Evolutionary conservation across 768 basidiomycete species (phyloP).

Genomic region (Dioszegia hungarica): DNA sequence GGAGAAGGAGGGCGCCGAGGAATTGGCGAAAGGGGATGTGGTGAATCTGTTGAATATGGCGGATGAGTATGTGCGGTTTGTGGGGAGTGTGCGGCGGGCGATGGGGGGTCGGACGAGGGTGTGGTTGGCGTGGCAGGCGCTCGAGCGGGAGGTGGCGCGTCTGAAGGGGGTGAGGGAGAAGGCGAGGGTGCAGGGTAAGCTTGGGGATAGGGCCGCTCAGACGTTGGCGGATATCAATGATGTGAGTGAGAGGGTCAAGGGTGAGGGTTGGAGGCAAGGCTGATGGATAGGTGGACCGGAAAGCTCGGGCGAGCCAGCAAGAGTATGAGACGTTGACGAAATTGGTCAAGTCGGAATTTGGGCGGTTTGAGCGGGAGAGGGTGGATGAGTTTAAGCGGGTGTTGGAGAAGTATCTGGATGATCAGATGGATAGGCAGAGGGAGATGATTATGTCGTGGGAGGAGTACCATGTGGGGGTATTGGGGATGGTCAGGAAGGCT

Average conservation of each 20-base stretch:
- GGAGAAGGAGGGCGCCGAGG: slow-evolving; percentile 66
- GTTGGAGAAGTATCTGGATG: slow-evolving; percentile 76
- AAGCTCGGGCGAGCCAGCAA: slow-evolving; percentile 71
- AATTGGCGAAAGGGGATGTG: slow-evolving; percentile 77
- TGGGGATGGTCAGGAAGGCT: slow-evolving; percentile 53
- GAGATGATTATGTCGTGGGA: slow-evolving; percentile 79
- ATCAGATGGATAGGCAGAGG: slow-evolving; percentile 79
- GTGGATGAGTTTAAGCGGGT: slow-evolving; percentile 86
- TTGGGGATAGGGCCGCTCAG: slow-evolving; percentile 59
- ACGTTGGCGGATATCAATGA: slow-evolving; percentile 78
- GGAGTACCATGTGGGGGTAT: slow-evolving; percentile 66
- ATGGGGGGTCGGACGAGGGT: slow-evolving; percentile 81
- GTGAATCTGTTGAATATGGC: slow-evolving; percentile 73
- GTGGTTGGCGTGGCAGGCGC: slow-evolving; percentile 72
- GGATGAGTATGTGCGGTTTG: slow-evolving; percentile 90
- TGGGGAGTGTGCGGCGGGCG: slow-evolving; percentile 77
- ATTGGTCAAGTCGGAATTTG: slow-evolving; percentile 81
- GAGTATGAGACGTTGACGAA: slow-evolving; percentile 87
- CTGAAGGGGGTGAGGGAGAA: slow-evolving; percentile 75
- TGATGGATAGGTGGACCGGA: slow-evolving; percentile 67
- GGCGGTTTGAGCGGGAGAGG: slow-evolving; percentile 86
- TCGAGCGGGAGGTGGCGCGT: slow-evolving; percentile 69
- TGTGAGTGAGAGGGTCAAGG: slow-evolving; percentile 52
- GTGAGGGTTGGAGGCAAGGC: too few species aligned
- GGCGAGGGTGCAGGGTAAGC: slow-evolving; percentile 65